These are phyloP conservation scores for Claviceps fusiformis DNA, from an alignment of 2,329 filamentous ascomycete genomes.

Conservation along the genomic window DNA sequence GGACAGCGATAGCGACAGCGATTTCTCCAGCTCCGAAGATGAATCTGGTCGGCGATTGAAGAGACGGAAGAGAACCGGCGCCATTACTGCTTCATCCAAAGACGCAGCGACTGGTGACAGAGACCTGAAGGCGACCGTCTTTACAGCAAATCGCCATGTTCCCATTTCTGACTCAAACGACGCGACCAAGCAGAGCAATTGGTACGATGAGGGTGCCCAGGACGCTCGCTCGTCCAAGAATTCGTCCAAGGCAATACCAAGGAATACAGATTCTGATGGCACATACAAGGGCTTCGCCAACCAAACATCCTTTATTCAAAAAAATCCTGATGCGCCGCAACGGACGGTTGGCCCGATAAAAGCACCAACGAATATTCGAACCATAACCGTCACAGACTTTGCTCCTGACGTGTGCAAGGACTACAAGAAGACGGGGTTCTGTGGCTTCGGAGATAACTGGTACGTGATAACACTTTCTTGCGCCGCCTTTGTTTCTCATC, in stretches of 20 bases:
- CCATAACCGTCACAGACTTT: slow-evolving; percentile 81
- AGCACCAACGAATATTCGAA: slow-evolving; percentile 77
- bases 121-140: slow-evolving; percentile 38
- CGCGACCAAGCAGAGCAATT: slow-evolving; percentile 78
- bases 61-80: slow-evolving; percentile 54
- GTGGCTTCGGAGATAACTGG: slow-evolving; percentile 30
- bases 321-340: slow-evolving; percentile 60
- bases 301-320: slow-evolving; percentile 62
- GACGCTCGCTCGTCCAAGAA: slow-evolving; percentile 35
- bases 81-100: slow-evolving; percentile 51
- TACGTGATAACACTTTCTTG: neutral
- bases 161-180: slow-evolving; percentile 61
- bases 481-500: neutral
- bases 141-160: slow-evolving; percentile 46
- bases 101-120: slow-evolving; percentile 20
- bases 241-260: slow-evolving; percentile 31
- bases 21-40: slow-evolving; percentile 60
- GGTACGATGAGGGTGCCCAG: slow-evolving; percentile 64
- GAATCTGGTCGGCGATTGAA: slow-evolving; percentile 68
- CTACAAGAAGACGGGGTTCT: slow-evolving; percentile 60
- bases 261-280: slow-evolving; percentile 37
- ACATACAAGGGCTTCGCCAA: slow-evolving; percentile 67
- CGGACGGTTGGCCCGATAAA: slow-evolving; percentile 75
- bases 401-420: slow-evolving; percentile 93
- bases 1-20: slow-evolving; percentile 37